These are phyloP conservation scores for Hygrophila difformis DNA, from an alignment of 257 asterid genomes.

Conservation along the genomic window DNA sequence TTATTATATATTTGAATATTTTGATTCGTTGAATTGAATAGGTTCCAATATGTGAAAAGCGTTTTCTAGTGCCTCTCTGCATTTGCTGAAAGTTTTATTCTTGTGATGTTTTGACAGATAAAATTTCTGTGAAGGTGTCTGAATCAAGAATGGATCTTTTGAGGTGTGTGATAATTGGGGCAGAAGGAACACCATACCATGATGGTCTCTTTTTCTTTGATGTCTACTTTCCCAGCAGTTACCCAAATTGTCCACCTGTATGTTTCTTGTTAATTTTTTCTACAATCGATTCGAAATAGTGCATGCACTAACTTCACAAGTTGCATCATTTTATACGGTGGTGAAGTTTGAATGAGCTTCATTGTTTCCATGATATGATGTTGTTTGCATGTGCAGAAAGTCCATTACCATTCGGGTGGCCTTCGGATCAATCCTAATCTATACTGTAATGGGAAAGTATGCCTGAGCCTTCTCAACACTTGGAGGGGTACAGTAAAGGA, in stretches of 20 bases:
- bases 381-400: constrained; percentile 32
- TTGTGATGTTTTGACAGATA: constrained; percentile 41
- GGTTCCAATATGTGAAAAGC: too few species aligned
- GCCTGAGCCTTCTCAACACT: constrained; percentile 50
- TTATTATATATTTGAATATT: too few species aligned
- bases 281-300: too few species aligned
- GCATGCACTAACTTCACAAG: too few species aligned
- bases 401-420: constrained; percentile 47
- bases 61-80: too few species aligned
- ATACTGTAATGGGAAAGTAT: constrained; percentile 28
- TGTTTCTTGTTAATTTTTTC: constrained; percentile 20
- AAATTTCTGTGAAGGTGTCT: constrained; percentile 71
- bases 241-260: constrained; percentile 91
- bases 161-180: constrained; percentile 72
- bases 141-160: constrained; percentile 91
- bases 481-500: constrained; percentile 27
- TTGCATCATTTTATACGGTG: not conserved
- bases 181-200: too few species aligned
- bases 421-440: too few species aligned
- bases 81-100: too few species aligned
- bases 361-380: constrained; percentile 5
- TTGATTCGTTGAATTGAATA: too few species aligned
- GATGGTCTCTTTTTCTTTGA: too few species aligned
- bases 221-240: constrained; percentile 66
- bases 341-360: not conserved